A percentile compares a stretch with the other conserved stretches of the same genome.
These are phyloP conservation scores for Gautieria morchelliformis DNA, from an alignment of 768 basidiomycete genomes.

Conservation along the genomic window DNA sequence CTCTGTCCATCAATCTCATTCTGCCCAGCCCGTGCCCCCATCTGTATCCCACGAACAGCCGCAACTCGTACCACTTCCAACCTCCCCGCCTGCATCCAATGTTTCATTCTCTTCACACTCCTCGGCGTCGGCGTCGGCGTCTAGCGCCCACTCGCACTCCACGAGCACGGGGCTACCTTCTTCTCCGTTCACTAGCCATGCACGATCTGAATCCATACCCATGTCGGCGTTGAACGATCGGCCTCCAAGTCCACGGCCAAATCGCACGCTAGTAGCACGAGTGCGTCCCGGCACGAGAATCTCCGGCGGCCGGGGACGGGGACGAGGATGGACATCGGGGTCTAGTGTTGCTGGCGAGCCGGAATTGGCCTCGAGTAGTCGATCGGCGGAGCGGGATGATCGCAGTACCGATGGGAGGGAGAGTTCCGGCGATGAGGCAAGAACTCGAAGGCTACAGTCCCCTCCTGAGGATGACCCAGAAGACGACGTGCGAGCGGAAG, in stretches of 20 bases:
- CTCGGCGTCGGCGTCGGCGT: slow-evolving; percentile 32
- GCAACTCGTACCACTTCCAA: slow-evolving; percentile 22
- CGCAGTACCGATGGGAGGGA: slow-evolving; percentile 3
- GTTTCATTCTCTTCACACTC: slow-evolving; percentile 75
- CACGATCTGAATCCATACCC: neutral
- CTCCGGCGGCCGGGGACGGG: slow-evolving; percentile 27
- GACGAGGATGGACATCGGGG: slow-evolving; percentile 17
- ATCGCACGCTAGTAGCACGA: slow-evolving; percentile 12
- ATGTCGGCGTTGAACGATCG: neutral
- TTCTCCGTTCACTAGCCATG: neutral
- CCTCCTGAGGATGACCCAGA: slow-evolving; percentile 11
- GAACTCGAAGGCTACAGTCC: neutral
- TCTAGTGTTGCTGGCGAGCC: slow-evolving; percentile 13
- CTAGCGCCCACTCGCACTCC: neutral
- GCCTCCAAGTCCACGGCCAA: neutral
- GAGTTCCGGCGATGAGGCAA: slow-evolving; percentile 4
- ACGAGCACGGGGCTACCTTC: neutral
- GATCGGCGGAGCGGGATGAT: neutral
- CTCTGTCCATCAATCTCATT: slow-evolving; percentile 30
- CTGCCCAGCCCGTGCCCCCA: neutral
- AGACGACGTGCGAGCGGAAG: slow-evolving; percentile 46
- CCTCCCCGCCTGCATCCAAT: slow-evolving; percentile 63
- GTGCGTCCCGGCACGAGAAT: slow-evolving; percentile 32
- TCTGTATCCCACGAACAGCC: neutral
- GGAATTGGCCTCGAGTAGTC: neutral